phyloP scores from a whole-genome alignment of 129 eudicot species.

The Helianthus tuberosus region DNA sequence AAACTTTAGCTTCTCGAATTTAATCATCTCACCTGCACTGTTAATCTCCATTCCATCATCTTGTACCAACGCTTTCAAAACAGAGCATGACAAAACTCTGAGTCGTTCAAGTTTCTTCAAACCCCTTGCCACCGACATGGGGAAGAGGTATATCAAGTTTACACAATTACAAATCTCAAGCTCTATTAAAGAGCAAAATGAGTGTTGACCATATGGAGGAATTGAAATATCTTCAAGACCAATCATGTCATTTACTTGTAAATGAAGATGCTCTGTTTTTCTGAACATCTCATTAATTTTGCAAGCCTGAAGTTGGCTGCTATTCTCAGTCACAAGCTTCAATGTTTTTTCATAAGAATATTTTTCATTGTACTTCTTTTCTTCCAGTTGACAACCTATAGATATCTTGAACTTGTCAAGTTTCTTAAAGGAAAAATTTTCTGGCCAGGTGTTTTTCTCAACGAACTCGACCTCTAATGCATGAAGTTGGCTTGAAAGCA shows the following conservation, averaged over 20 bases:
- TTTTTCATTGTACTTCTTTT: no score
- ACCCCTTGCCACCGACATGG: not conserved
- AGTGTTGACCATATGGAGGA: not conserved
- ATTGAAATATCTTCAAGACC: not conserved
- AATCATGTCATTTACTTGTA: not conserved
- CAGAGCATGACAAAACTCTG: not conserved
- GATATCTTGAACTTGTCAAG: constrained; percentile 13
- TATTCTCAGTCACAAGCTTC: not conserved
- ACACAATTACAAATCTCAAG: not conserved
- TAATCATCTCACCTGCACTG: no score
- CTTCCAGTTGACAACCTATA: no score
- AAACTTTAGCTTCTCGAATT: no score
- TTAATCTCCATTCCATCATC: no score
- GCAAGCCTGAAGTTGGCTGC: not conserved
- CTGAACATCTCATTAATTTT: not conserved
- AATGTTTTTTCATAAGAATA: not conserved
- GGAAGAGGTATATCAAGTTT: constrained; percentile 11
- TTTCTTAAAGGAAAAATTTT: not conserved
- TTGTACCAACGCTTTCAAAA: not conserved
- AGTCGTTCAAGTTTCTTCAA: constrained; percentile 1
- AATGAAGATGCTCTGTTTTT: not conserved
- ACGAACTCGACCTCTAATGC: constrained; percentile 12
- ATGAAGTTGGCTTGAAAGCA: not conserved
- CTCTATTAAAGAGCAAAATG: not conserved
- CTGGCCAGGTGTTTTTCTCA: not conserved